phyloP scores from a whole-genome alignment of 306 rosid species.

The Dalbergia oliveri region DNA sequence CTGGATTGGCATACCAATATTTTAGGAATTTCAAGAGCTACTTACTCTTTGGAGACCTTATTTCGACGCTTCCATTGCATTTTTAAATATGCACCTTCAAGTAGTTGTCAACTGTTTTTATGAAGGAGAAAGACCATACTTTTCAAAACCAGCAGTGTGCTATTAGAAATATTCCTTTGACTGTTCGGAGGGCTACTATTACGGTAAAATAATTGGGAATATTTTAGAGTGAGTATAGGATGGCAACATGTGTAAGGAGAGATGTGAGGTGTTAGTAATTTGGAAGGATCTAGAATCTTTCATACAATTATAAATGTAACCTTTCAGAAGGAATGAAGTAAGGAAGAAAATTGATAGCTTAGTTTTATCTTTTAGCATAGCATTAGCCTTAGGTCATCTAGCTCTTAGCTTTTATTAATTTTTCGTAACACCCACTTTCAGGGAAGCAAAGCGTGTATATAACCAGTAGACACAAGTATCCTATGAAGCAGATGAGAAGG shows the following conservation, averaged over 20 bases:
- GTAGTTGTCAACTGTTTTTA: conserved; percentile 82
- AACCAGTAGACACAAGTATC: conserved; percentile 74
- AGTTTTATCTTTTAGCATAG: too few relatives aligned
- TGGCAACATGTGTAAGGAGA: too few relatives aligned
- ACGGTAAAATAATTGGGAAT: too few relatives aligned
- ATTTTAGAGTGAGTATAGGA: too few relatives aligned
- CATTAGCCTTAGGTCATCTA: too few relatives aligned
- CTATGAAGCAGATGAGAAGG: conserved; percentile 69
- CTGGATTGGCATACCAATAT: conserved; percentile 38
- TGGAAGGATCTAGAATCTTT: too few relatives aligned
- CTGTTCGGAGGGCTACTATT: conserved; percentile 73
- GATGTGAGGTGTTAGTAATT: too few relatives aligned
- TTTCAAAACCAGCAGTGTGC: conserved; percentile 60
- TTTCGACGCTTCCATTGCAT: conserved; percentile 80
- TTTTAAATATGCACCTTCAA: conserved; percentile 83
- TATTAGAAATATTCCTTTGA: conserved; percentile 72
- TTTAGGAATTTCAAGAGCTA: conserved; percentile 93
- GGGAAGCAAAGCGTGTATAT: conserved; percentile 83
- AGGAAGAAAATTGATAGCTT: too few relatives aligned
- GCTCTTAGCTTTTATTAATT: too few relatives aligned
- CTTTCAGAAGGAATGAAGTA: too few relatives aligned
- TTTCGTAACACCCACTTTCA: conserved; percentile 41
- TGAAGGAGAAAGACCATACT: conserved; percentile 73
- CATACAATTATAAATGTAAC: too few relatives aligned
- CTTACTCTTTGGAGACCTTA: conserved; percentile 84